Conservation (phyloP, 225 moss, liverwort and hornwort genomes). For the Polytrichum formosum region DNA sequence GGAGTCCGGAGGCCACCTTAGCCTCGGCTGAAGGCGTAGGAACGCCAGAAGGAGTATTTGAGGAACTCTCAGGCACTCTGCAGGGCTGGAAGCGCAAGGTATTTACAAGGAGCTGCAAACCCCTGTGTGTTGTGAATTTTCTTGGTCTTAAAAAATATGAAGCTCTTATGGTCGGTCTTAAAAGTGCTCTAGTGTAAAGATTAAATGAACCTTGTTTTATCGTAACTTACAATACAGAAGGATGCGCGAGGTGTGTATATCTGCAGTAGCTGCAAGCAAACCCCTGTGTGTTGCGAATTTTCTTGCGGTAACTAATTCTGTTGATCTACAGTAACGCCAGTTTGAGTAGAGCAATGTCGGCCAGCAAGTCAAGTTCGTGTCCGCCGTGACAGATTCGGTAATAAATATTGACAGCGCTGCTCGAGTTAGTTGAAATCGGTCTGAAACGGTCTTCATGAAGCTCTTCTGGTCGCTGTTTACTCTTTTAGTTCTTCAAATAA, state of each 20-base stretch:
- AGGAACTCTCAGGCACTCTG: constrained; percentile 35
- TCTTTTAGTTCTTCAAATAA: too few species aligned
- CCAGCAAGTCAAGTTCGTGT: background rate
- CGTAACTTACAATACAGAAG: too few species aligned
- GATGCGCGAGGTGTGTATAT: too few species aligned
- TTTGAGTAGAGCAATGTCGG: constrained; percentile 28
- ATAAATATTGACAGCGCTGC: background rate
- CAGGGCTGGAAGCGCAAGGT: constrained; percentile 58
- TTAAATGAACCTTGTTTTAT: too few species aligned
- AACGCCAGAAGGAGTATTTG: constrained; percentile 31
- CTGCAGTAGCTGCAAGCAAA: too few species aligned
- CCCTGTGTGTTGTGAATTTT: constrained; percentile 4
- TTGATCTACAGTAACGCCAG: constrained; percentile 5
- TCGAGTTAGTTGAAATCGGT: too few species aligned
- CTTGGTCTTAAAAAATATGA: background rate
- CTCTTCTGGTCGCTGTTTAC: too few species aligned
- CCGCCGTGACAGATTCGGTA: constrained; percentile 1
- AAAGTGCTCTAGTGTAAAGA: too few species aligned
- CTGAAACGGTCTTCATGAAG: too few species aligned
- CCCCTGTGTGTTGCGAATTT: background rate
- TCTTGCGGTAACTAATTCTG: constrained; percentile 17
- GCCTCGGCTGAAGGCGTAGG: constrained; percentile 36
- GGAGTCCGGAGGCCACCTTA: constrained; percentile 43
- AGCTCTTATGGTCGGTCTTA: too few species aligned
- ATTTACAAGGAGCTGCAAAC: constrained; percentile 25